Base-by-base conservation (phyloP, 805 yeast species). In the Metschnikowia santaceciliae region DNA sequence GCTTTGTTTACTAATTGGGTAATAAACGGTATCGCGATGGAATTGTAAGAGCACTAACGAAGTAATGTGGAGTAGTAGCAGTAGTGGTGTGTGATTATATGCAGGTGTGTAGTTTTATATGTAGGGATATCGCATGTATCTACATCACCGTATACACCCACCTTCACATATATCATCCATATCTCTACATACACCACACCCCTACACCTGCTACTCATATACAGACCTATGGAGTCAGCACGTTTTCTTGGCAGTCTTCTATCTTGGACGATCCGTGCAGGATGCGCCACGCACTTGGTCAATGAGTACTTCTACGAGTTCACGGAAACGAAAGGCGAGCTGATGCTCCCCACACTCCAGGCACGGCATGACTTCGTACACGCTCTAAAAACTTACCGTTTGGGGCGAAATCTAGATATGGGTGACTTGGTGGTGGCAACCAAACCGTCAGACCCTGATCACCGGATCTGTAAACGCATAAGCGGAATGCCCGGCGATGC, bases 401-500 rank as follows among this genome's bases (percentile, higher is more conserved):
- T 76, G 44, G 97, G 96, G 0, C 71, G 85, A 50, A 75, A 75
- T n/a, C 64, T 90, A 4, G 66, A 77, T 40, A 80, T 85, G 57
- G 99, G 99, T 0, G 99, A 94, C 63, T 78, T 92, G 49, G 79
- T 94, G 2, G 94, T 92, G 35, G 91, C 96, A 2, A 69, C 80
- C 32, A 94, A 94, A 65, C 99, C 99, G 1, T 88, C 95, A 2
- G 91, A 87, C 56, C 95, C 96, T 0, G 76, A 77, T 17, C 88
- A 84, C 60, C 72, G 95, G 50, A 96, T 94, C 2, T 94, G 99
- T 63, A 94, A 94, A 62, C 76, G 99, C 50, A 84, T 94, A 20
- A 85, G 96, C 0, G 99, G 98, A 0, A 86, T 92, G 96, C 95
- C 97, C 0, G 98, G 98, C 0, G 98, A 92, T 71, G 63, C 84